These are phyloP conservation scores for Cladosporium sphaerospermum DNA, from an alignment of 2,329 filamentous ascomycete species.

Conservation along the genomic window DNA sequence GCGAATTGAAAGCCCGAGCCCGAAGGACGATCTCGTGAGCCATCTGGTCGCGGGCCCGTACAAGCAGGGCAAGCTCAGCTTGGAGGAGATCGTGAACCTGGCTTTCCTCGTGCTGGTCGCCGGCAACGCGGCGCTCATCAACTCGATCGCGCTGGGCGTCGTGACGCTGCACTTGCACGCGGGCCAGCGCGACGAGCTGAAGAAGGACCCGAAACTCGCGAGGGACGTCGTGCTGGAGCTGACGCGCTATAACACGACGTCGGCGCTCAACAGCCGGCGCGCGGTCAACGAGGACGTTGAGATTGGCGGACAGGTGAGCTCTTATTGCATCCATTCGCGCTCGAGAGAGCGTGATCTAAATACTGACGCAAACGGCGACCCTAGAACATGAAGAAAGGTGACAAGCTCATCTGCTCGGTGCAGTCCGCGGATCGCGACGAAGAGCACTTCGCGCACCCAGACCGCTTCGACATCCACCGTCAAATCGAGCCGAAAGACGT, in stretches of 20 bases:
- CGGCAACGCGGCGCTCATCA: conserved; percentile 49
- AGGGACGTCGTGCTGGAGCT: conserved; percentile 43
- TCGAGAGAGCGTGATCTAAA: neutral
- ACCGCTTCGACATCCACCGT: conserved; percentile 17
- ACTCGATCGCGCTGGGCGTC: conserved; percentile 44
- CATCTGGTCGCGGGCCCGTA: conserved; percentile 29
- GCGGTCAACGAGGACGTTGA: conserved; percentile 44
- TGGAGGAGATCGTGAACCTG: conserved; percentile 36
- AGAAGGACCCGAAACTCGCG: conserved; percentile 34
- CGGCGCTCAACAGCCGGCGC: conserved; percentile 43
- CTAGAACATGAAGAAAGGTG: conserved; percentile 35
- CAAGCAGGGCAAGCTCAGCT: conserved; percentile 24
- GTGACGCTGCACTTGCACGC: conserved; percentile 42
- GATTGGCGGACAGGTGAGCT: conserved; percentile 33
- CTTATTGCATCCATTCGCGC: neutral
- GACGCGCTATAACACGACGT: conserved; percentile 44
- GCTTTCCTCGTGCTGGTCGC: conserved; percentile 47
- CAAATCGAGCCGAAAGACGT: neutral
- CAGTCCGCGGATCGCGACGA: conserved; percentile 45
- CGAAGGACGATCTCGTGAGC: conserved; percentile 44
- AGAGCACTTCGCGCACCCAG: conserved; percentile 37
- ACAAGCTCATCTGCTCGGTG: conserved; percentile 45
- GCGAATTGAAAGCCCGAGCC: conserved; percentile 28
- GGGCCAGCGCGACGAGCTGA: conserved; percentile 37
- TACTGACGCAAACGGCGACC: neutral